Evolutionary conservation across 345 rosid genomes (phyloP).

Genomic region (Passiflora organensis): DNA sequence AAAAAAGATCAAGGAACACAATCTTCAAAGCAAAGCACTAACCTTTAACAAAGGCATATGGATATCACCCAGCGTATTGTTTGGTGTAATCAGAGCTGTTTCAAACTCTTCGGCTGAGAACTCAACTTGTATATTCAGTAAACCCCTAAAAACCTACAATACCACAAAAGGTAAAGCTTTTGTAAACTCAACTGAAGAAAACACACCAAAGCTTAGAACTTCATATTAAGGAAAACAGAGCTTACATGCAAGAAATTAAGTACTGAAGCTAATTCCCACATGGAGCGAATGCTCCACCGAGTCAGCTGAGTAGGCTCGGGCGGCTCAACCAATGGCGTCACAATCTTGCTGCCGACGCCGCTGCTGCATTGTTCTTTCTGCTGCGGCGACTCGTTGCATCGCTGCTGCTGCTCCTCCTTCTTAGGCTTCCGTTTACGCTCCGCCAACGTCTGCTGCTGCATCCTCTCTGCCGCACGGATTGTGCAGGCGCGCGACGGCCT

Average conservation of each 20-base stretch:
- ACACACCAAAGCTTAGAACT: constrained; percentile 18
- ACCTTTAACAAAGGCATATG: constrained; percentile 98
- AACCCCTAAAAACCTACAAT: constrained; percentile 74
- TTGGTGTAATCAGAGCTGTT: constrained; percentile 79
- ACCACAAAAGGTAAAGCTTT: constrained; percentile 8
- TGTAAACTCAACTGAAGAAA: background rate
- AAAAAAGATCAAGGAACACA: background rate
- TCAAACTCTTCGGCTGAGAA: constrained; percentile 97
- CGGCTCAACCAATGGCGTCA: constrained; percentile 67
- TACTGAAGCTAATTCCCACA: constrained; percentile 97
- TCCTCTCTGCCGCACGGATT: constrained; percentile 70
- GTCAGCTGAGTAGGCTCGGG: constrained; percentile 84
- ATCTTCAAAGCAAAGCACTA: constrained; percentile 28
- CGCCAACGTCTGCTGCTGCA: constrained; percentile 49
- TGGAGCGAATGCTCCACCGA: constrained; percentile 91
- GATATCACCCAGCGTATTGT: constrained; percentile 84
- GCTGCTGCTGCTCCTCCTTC: constrained; percentile 38
- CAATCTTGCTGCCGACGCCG: constrained; percentile 45
- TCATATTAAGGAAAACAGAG: constrained; percentile 11
- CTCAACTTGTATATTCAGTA: constrained; percentile 74
- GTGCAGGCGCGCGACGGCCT: constrained; percentile 97
- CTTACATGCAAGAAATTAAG: constrained; percentile 98
- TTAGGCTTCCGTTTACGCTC: constrained; percentile 58
- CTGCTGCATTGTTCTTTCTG: constrained; percentile 47
- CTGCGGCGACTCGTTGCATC: constrained; percentile 33